Evolutionary conservation across 139 green algal species (phyloP), one percentile per base, ranked within the genome.

Genomic region (Auxenochlorella pyrenoidosa): DNA sequence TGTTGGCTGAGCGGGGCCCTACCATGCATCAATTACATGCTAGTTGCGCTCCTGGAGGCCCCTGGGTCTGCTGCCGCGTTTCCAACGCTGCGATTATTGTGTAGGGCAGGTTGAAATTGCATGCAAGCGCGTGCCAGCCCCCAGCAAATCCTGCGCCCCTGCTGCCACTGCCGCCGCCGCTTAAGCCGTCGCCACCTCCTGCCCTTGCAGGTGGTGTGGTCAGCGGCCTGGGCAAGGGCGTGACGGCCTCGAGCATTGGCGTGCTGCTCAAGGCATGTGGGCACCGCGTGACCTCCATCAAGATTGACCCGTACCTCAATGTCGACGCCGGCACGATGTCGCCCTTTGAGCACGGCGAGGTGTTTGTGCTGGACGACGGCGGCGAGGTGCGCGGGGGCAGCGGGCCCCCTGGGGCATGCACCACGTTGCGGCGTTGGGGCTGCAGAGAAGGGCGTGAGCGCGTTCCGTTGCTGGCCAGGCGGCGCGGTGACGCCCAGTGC

Each of bases 271-370:
- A 98, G 86, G 95, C 96, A n/a, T 97, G 94, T 78, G 98, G 97
- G 13, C 94, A 97, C 77, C 88, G 96, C 21, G 95, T 98, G 32
- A 99, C 98, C 0, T 95, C 92, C 54, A 98, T 99, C 81, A 99
- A 99, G 85, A 99, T 99, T n/a, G 97, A 99, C 86, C 98, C 98
- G 4, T 99, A 99, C 87, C 90, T 99, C n/a, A 99, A 99, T 94
- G 96, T 95, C 43, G 98, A 99, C 91, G 98, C 98, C 47, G 98
- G 98, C 36, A 99, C 98, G 10, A 99, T 99, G 98, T 99, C 96
- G 3, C 98, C 98, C 3, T 99, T 99, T 90, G 98, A 99, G 93
- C 98, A 99, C 87, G 98, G 98, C 43, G 98, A 99, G 90, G 98
- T 99, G 68, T 99, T 99, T 89, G 98, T 99, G 65, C 93, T 99